Percentiles rank a stretch among this genome's conserved stretches.
These are phyloP conservation scores for Zygnema cylindricum DNA, from an alignment of 139 green algal genomes.

Conservation along the genomic window DNA sequence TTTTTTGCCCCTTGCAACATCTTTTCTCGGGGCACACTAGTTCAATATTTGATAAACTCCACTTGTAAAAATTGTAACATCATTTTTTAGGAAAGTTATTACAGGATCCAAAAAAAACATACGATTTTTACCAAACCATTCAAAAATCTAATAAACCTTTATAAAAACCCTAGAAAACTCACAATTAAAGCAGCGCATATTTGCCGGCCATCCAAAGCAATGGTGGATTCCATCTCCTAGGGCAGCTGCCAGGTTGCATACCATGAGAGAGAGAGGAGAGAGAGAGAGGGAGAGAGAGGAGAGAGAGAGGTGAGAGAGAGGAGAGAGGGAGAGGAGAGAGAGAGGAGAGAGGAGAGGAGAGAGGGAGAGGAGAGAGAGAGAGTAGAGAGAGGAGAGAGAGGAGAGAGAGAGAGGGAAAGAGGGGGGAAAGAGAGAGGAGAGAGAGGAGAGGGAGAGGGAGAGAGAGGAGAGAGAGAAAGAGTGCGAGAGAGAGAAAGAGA, in stretches of 20 bases:
- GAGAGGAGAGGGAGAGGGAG: slow-evolving; percentile 6
- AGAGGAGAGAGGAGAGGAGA: not conserved
- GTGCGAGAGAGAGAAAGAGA: not conserved
- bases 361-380: not conserved
- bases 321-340: not conserved
- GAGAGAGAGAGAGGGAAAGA: not conserved
- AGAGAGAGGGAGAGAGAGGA: slow-evolving; percentile 12
- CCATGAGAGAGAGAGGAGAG: slow-evolving; percentile 16
- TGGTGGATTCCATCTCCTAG: slow-evolving; percentile 16
- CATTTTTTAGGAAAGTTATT: too few relatives aligned
- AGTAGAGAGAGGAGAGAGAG: not conserved
- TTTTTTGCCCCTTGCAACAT: too few relatives aligned
- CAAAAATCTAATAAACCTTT: too few relatives aligned
- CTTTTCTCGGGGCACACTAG: too few relatives aligned
- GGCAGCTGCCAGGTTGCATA: not conserved
- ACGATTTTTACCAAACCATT: too few relatives aligned
- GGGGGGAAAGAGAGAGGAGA: not conserved
- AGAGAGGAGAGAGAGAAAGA: slow-evolving; percentile 17
- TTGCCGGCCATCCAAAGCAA: slow-evolving; percentile 18
- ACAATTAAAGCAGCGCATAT: slow-evolving; percentile 18
- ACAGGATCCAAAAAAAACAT: too few relatives aligned
- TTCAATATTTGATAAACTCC: too few relatives aligned
- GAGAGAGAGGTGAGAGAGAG: not conserved
- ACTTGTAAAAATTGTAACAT: too few relatives aligned
- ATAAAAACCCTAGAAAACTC: too few relatives aligned